A percentile compares a stretch with the other conserved stretches of the same genome.
These are phyloP conservation scores for Chalaropsis ovoidea DNA, from an alignment of 2,329 filamentous ascomycete genomes.

Conservation along the genomic window DNA sequence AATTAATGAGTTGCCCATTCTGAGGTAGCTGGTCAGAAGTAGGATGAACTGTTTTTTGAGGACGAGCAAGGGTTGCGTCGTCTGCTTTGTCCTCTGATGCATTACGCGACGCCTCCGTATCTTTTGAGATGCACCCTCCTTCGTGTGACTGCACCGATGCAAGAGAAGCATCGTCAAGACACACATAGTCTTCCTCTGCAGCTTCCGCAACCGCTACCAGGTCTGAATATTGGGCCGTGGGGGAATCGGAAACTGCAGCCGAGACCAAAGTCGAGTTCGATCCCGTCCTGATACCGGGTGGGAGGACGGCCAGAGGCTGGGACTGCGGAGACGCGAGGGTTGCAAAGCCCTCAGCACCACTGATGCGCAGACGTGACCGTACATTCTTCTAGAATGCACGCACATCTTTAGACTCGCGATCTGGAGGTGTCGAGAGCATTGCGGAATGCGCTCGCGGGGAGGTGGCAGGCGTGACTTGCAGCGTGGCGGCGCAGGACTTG, in stretches of 20 bases:
- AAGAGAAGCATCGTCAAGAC: not conserved
- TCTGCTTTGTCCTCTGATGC: not conserved
- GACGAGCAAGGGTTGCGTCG: not conserved
- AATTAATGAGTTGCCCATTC: not conserved
- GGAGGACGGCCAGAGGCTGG: not conserved
- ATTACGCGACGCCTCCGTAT: not conserved
- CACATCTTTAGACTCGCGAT: conserved; percentile 23
- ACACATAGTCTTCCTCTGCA: not conserved
- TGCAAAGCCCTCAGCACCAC: conserved; percentile 14
- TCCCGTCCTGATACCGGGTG: not conserved
- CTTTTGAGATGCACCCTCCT: not conserved
- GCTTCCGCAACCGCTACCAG: not conserved
- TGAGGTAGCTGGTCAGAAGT: not conserved
- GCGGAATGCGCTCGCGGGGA: conserved; percentile 7
- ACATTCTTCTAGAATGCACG: conserved; percentile 26
- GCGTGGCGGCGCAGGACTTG: not conserved
- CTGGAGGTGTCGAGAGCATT: conserved; percentile 15
- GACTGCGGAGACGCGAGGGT: conserved; percentile 1
- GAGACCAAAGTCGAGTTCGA: not conserved
- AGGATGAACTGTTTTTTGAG: not conserved
- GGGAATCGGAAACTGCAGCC: not conserved
- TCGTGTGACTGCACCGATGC: not conserved
- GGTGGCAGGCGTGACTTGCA: conserved; percentile 10
- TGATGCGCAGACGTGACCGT: conserved; percentile 24
- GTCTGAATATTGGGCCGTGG: not conserved